Conservation (phyloP, 305 asterid genomes). For the Salvia sclarea region DNA sequence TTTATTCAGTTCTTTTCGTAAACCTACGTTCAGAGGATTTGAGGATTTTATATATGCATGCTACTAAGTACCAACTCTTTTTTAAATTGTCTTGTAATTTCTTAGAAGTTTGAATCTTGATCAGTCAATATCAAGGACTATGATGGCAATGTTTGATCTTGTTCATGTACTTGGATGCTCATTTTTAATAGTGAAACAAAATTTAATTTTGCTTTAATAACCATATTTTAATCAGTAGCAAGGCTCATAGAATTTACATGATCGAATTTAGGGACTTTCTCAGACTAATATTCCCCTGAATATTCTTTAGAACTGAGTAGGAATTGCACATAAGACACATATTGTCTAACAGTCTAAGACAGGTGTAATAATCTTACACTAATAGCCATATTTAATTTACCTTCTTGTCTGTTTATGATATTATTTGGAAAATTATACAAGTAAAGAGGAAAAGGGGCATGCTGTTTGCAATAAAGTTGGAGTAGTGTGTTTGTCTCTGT, state of each 20-base stretch:
- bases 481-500: not conserved
- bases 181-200: not conserved
- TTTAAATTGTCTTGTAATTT: constrained; percentile 35
- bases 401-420: not conserved
- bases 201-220: not conserved
- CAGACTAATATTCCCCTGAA: not conserved
- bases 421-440: not conserved
- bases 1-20: not conserved
- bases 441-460: not conserved
- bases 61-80: not conserved
- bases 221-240: constrained; percentile 15
- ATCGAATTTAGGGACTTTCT: not conserved
- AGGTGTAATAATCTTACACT: not conserved
- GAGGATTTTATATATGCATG: constrained; percentile 20
- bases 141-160: constrained; percentile 2
- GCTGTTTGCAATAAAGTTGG: not conserved
- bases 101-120: constrained; percentile 20
- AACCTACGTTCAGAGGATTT: not conserved
- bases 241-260: constrained; percentile 5
- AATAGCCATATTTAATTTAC: not conserved
- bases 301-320: not conserved
- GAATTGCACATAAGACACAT: not conserved
- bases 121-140: not conserved
- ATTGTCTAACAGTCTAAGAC: not conserved
- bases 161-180: constrained; percentile 1